These are phyloP conservation scores for Drechslerella coelobrocha DNA, from an alignment of 2,329 filamentous ascomycete genomes.

Conservation along the genomic window DNA sequence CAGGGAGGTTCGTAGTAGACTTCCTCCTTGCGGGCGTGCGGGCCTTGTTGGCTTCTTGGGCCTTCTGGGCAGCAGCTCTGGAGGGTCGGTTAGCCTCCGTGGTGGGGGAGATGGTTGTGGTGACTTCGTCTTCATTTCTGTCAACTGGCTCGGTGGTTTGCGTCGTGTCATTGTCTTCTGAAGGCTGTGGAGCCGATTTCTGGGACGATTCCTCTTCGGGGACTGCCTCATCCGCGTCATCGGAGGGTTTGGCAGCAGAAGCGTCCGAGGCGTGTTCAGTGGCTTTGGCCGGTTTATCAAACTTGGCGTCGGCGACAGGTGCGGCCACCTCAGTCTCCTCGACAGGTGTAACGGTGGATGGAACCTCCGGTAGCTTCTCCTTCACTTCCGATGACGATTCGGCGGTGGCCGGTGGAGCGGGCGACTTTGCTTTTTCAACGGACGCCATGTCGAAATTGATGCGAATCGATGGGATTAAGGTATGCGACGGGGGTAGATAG, in stretches of 20 bases:
- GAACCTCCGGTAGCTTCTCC: constrained; percentile 45
- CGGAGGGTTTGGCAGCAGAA: constrained; percentile 35
- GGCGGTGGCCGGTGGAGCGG: constrained; percentile 40
- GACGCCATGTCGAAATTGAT: constrained; percentile 28
- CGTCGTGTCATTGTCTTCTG: constrained; percentile 35
- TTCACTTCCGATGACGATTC: constrained; percentile 46
- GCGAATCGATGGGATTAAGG: constrained; percentile 9
- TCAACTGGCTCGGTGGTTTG: constrained; percentile 31
- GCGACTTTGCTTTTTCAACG: constrained; percentile 36
- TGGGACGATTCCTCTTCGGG: constrained; percentile 21
- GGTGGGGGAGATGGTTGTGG: constrained; percentile 9
- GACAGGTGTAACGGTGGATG: constrained; percentile 48
- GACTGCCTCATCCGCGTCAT: constrained; percentile 36
- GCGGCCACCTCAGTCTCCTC: constrained; percentile 46
- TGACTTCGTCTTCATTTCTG: background rate
- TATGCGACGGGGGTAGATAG: background rate
- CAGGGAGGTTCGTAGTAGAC: constrained; percentile 53
- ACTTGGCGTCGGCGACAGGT: constrained; percentile 36
- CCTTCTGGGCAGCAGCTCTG: constrained; percentile 42
- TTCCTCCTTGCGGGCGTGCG: constrained; percentile 53
- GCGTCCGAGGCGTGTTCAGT: constrained; percentile 24
- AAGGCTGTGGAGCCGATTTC: constrained; percentile 40
- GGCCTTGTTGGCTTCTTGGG: constrained; percentile 41
- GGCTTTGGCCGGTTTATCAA: constrained; percentile 25
- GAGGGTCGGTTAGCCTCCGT: constrained; percentile 41